phyloP scores from a whole-genome alignment of 2,329 filamentous ascomycete genomes.

The Akanthomyces muscarius region DNA sequence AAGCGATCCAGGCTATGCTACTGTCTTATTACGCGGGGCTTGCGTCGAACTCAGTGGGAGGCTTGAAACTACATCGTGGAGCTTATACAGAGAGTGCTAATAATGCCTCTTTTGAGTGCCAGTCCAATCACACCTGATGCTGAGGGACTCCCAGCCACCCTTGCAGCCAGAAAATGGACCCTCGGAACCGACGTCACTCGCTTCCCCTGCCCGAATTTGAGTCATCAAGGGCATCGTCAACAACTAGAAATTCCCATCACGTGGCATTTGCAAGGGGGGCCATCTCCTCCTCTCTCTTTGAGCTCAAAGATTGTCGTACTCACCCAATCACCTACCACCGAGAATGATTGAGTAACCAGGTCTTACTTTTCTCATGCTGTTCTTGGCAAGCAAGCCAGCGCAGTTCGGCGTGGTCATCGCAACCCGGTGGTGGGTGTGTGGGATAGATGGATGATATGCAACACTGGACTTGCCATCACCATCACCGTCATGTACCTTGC shows the following conservation, averaged over 20 bases:
- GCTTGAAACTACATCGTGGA: not conserved
- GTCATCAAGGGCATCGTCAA: not conserved
- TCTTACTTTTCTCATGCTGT: not conserved
- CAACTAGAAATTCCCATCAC: not conserved
- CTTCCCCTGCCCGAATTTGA: not conserved
- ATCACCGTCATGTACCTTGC: constrained; percentile 8
- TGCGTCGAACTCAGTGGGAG: not conserved
- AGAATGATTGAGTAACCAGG: no score
- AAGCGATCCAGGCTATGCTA: not conserved
- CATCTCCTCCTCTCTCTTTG: no score
- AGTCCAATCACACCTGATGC: not conserved
- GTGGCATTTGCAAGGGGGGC: no score
- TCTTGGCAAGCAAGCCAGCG: not conserved
- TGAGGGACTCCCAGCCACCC: not conserved
- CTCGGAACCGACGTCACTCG: constrained; percentile 11
- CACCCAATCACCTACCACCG: no score
- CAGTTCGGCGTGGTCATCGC: not conserved
- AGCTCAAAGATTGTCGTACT: no score
- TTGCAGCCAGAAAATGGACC: not conserved
- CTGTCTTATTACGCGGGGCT: not conserved
- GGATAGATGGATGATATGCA: not conserved
- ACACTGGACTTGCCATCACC: not conserved
- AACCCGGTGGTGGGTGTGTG: not conserved
- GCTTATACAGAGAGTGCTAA: not conserved
- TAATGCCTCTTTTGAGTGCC: not conserved